Base-by-base conservation (phyloP, 2,329 filamentous ascomycete genomes). In the Atkinsonella texensis region DNA sequence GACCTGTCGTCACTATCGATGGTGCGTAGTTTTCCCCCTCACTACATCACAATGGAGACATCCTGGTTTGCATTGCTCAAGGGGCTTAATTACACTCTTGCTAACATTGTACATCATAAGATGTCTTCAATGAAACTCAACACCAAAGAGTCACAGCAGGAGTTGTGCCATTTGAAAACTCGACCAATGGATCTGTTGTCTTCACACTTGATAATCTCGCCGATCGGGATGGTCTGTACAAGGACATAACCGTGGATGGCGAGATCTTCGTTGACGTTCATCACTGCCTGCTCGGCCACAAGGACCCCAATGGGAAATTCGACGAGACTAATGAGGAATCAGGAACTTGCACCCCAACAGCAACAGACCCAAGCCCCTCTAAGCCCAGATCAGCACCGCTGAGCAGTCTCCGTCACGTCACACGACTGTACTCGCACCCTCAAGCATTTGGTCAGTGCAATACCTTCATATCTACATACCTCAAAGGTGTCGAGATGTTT, bases 401-500 rank as follows among this genome's bases (percentile, higher is more conserved):
- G 40, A 60, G 64, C 49, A 69, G 71, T 56, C 67, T 90, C 55
- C 67, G 70, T 51, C 75, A 84, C 59, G 77, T 97, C 61, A 79
- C 76, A 59, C 84, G 84, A 61, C 69, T 98, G 41, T 95, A 95
- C 71, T 93, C 88, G 23, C 93, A 98, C 68, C 90, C 91, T 10
- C 93, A 98, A 69, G 93, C 89, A 31, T 95, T 93, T 74, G 89
- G 89, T 28, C 93, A 98, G 70, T 96, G 90, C 68, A 82, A 83
- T 44, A 68, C 64, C 9, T 95, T 95, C 68, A 77, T 96, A 28
- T 73, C 76, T 9, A 72, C 74, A 31, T 74, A 87, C 60, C 78
- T 95, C 55, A 83, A 82, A 58, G 80, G 80, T 44, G 75, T 84
- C n/a, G 88, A 95, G 70, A 77, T 83, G 49, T 79, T 91, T 54